A percentile compares a stretch with the other conserved stretches of the same genome.
Conservation (phyloP, 2,329 filamentous ascomycete species). For the Tympanopsis confertula region DNA sequence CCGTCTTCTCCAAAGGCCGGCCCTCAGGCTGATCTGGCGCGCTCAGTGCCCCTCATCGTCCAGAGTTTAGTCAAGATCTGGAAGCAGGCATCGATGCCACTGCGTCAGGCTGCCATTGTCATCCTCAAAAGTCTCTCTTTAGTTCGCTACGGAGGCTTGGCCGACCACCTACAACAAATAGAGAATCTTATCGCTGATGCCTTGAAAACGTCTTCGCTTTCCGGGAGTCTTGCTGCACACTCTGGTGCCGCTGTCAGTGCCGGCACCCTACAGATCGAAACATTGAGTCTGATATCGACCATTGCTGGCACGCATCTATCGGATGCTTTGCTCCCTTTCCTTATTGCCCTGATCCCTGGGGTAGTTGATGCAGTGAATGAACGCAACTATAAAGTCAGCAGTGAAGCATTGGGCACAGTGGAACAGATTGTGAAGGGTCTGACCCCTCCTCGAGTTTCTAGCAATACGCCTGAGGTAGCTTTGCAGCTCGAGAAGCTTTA, state of each 20-base stretch:
- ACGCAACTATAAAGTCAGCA: slow-evolving; percentile 59
- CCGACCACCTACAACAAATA: slow-evolving; percentile 51
- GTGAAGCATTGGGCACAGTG: slow-evolving; percentile 53
- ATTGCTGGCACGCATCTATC: slow-evolving; percentile 52
- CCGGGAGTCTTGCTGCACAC: not conserved
- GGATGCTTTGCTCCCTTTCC: slow-evolving; percentile 50
- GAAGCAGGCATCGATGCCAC: slow-evolving; percentile 40
- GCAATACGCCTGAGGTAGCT: slow-evolving; percentile 37
- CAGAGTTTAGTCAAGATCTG: slow-evolving; percentile 52
- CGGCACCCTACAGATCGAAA: slow-evolving; percentile 55
- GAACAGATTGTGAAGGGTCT: slow-evolving; percentile 59
- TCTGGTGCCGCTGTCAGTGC: slow-evolving; percentile 35
- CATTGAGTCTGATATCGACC: slow-evolving; percentile 49
- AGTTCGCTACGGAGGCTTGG: slow-evolving; percentile 54
- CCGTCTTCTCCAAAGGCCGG: slow-evolving; percentile 36
- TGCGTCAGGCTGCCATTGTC: slow-evolving; percentile 56
- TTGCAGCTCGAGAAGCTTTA: slow-evolving; percentile 49
- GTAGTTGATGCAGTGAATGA: slow-evolving; percentile 50
- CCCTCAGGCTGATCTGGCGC: slow-evolving; percentile 47
- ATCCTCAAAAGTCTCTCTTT: slow-evolving; percentile 55
- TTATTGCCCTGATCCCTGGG: slow-evolving; percentile 51
- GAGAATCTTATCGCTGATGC: slow-evolving; percentile 55
- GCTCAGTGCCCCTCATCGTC: slow-evolving; percentile 51
- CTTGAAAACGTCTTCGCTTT: slow-evolving; percentile 27
- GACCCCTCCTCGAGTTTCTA: slow-evolving; percentile 47